phyloP scores from a whole-genome alignment of 805 yeast genomes.

The Suhomyces kilbournensis region DNA sequence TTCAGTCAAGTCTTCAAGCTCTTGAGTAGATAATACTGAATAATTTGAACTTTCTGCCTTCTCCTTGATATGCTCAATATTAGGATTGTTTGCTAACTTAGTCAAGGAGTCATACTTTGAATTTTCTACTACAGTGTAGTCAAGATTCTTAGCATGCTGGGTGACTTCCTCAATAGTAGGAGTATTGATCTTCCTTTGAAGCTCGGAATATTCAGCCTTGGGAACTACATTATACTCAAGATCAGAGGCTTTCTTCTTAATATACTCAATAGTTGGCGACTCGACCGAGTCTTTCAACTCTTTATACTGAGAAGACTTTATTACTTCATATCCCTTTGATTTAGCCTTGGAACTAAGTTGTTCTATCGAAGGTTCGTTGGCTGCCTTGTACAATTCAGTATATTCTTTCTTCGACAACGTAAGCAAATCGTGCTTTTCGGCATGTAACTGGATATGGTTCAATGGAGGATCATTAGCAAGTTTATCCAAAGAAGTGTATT shows the following conservation, averaged over 20 bases:
- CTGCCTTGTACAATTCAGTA: slow-evolving; percentile 27
- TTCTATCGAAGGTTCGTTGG: slow-evolving; percentile 28
- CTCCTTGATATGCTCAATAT: slow-evolving; percentile 3
- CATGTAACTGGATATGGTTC: slow-evolving; percentile 32
- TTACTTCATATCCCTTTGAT: slow-evolving; percentile 18
- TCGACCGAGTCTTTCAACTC: slow-evolving; percentile 11
- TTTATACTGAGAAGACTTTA: slow-evolving; percentile 11
- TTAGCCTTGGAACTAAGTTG: slow-evolving; percentile 9
- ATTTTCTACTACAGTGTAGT: slow-evolving; percentile 14
- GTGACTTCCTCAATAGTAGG: slow-evolving; percentile 15
- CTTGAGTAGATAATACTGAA: slow-evolving; percentile 4
- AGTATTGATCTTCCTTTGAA: slow-evolving; percentile 5
- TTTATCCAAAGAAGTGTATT: slow-evolving; percentile 2
- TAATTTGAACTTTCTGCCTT: slow-evolving; percentile 5
- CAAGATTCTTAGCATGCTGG: slow-evolving; percentile 12
- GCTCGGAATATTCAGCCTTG: slow-evolving; percentile 10
- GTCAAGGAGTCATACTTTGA: slow-evolving; percentile 14
- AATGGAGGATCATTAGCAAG: slow-evolving; percentile 19
- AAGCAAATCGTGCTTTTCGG: slow-evolving; percentile 32
- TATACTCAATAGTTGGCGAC: slow-evolving; percentile 19
- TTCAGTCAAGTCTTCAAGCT: neutral
- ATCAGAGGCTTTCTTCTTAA: slow-evolving; percentile 12
- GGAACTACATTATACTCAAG: slow-evolving; percentile 11
- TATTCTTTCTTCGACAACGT: slow-evolving; percentile 33
- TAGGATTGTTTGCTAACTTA: slow-evolving; percentile 7